Evolutionary conservation across 179 eudicot species (phyloP).

Genomic region (Silene noctiflora): DNA sequence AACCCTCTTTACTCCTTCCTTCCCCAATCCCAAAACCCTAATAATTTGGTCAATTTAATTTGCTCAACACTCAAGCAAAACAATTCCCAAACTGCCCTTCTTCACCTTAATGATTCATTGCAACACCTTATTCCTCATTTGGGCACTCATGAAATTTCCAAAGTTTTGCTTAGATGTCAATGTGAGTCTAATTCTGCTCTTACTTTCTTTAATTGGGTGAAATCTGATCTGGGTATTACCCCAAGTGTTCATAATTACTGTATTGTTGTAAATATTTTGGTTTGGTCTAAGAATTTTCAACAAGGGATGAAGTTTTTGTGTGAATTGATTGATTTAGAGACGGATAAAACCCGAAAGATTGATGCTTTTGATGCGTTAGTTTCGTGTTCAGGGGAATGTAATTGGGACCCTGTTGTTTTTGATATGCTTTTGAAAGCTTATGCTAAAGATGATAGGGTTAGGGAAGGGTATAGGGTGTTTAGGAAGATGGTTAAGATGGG

Average conservation of each 20-base stretch:
- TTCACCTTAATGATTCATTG: constrained; percentile 25
- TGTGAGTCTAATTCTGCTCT: constrained; percentile 58
- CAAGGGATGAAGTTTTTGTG: constrained; percentile 51
- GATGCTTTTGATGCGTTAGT: constrained; percentile 52
- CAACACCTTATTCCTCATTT: constrained; percentile 51
- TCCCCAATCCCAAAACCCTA: constrained; percentile 60
- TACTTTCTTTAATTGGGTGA: constrained; percentile 72
- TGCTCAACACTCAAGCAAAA: constrained; percentile 42
- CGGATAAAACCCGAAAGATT: constrained; percentile 18
- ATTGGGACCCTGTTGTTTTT: constrained; percentile 81
- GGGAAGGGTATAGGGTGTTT: constrained; percentile 58
- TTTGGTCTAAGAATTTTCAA: constrained; percentile 51
- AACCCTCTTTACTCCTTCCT: constrained; percentile 62
- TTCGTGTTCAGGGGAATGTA: constrained; percentile 51
- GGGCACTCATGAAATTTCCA: constrained; percentile 54
- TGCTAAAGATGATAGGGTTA: constrained; percentile 49
- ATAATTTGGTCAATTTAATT: constrained; percentile 49
- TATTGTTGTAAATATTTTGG: constrained; percentile 58
- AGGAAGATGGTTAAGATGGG: constrained; percentile 55
- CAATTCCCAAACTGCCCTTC: constrained; percentile 19
- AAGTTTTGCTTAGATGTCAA: constrained; percentile 79
- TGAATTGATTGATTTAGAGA: constrained; percentile 46
- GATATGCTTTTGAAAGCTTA: constrained; percentile 82
- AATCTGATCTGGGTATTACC: constrained; percentile 45
- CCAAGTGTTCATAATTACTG: constrained; percentile 53